phyloP scores from a whole-genome alignment of 306 rosid species.

The Malus fusca region DNA sequence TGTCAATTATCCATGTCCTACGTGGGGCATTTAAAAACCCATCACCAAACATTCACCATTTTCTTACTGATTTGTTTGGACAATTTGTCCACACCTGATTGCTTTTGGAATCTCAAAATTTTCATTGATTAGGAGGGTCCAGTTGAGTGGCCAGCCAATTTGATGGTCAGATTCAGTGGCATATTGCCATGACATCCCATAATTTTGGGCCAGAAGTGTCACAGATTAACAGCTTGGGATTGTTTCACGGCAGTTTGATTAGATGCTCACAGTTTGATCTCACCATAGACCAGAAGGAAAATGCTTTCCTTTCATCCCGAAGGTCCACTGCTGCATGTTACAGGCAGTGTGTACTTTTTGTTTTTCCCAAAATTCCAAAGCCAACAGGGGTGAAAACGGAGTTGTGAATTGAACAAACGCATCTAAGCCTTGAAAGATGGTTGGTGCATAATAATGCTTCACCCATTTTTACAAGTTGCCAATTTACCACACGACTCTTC shows the following conservation, averaged over 20 bases:
- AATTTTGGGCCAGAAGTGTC: constrained; percentile 18
- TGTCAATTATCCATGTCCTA: not conserved
- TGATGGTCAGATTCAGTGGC: not conserved
- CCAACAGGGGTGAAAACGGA: not conserved
- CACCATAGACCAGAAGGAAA: not conserved
- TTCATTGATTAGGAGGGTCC: constrained; percentile 18
- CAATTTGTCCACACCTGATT: constrained; percentile 46
- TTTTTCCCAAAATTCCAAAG: constrained; percentile 9
- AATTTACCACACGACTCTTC: not conserved
- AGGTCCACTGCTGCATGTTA: not conserved
- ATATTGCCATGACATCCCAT: not conserved
- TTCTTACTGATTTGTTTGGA: constrained; percentile 3
- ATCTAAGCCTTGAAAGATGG: constrained; percentile 4
- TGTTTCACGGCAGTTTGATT: not conserved
- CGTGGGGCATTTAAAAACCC: not conserved
- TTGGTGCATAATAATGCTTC: not conserved
- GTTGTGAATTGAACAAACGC: not conserved
- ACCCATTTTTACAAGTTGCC: not conserved
- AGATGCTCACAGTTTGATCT: not conserved
- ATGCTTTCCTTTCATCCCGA: not conserved
- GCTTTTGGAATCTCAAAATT: constrained; percentile 37
- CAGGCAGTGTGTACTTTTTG: not conserved
- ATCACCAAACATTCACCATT: not conserved
- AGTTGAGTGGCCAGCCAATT: constrained; percentile 18
- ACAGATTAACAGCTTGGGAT: constrained; percentile 14